phyloP scores from a whole-genome alignment of 1,284 basidiomycete species.

The Ganoderma lucidum region DNA sequence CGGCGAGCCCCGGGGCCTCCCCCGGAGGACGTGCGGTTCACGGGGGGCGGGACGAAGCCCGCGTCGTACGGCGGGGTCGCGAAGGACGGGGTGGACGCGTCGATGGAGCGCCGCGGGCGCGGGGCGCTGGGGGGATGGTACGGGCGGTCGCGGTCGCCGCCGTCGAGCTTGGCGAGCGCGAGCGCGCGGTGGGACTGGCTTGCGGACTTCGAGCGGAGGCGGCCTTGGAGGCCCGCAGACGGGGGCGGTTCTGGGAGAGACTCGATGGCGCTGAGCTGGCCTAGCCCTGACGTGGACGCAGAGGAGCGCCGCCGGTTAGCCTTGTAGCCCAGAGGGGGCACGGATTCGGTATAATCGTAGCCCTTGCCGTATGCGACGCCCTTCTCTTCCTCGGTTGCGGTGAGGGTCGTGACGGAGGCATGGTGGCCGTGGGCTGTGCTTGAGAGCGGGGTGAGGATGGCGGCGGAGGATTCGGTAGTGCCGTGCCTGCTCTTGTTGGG shows the following conservation, averaged over 20 bases:
- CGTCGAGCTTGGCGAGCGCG: conserved; percentile 38
- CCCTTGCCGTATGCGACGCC: conserved; percentile 9
- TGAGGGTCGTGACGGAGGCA: conserved; percentile 28
- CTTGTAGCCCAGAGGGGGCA: conserved; percentile 27
- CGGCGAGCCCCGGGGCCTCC: conserved; percentile 27
- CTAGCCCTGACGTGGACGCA: conserved; percentile 18
- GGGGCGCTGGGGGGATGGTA: conserved; percentile 15
- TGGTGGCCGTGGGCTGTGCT: conserved; percentile 27
- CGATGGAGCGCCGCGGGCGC: conserved; percentile 27
- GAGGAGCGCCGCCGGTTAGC: conserved; percentile 26
- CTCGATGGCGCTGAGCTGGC: conserved; percentile 18
- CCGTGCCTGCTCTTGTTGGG: conserved; percentile 16
- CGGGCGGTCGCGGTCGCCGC: conserved; percentile 25
- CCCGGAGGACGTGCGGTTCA: conserved; percentile 36
- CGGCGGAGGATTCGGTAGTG: conserved; percentile 27
- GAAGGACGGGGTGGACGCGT: conserved; percentile 15
- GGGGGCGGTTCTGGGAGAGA: conserved; percentile 19
- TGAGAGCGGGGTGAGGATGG: conserved; percentile 25
- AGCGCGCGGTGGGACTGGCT: conserved; percentile 37
- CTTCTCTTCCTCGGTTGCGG: conserved; percentile 36
- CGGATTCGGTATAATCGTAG: conserved; percentile 28
- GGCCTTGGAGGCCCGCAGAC: conserved; percentile 24
- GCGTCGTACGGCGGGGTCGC: conserved; percentile 25
- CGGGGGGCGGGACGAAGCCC: conserved; percentile 21
- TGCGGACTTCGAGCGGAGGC: conserved; percentile 25